A percentile compares a stretch with the other conserved stretches of the same genome.
These are phyloP conservation scores for Crinitomyces ghanaensis DNA, from an alignment of 805 yeast genomes.

Conservation along the genomic window DNA sequence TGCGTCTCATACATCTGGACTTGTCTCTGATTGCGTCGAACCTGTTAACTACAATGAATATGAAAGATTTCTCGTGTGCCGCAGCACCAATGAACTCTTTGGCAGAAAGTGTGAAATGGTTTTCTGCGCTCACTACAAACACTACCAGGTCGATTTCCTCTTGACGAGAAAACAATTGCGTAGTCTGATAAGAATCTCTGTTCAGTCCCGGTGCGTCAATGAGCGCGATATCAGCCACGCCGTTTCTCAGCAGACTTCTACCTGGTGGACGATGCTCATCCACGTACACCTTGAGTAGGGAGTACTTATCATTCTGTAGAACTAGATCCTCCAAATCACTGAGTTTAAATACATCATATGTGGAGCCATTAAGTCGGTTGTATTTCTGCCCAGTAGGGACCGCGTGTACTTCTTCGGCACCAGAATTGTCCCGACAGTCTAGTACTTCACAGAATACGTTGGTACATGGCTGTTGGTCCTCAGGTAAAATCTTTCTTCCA, in stretches of 20 bases:
- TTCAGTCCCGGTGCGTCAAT: constrained; percentile 98
- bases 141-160: constrained; percentile 95
- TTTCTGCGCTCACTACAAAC: constrained; percentile 92
- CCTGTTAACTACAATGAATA: constrained; percentile 87
- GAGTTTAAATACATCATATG: constrained; percentile 48
- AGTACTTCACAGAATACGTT: constrained; percentile 90
- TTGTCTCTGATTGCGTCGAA: constrained; percentile 81
- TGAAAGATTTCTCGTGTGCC: constrained; percentile 80
- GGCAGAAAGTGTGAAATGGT: constrained; percentile 88
- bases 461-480: constrained; percentile 97
- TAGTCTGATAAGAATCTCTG: constrained; percentile 85
- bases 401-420: constrained; percentile 89
- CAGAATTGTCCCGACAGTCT: constrained; percentile 65
- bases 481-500: constrained; percentile 70
- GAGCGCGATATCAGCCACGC: constrained; percentile 80
- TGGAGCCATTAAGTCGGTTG: constrained; percentile 44
- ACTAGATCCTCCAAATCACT: constrained; percentile 58
- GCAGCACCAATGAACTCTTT: constrained; percentile 87
- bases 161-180: constrained; percentile 89
- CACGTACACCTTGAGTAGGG: constrained; percentile 69
- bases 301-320: constrained; percentile 56
- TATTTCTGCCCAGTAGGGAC: constrained; percentile 41
- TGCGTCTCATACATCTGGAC: constrained; percentile 61
- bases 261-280: constrained; percentile 58
- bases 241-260: constrained; percentile 69